Evolutionary conservation across 2,329 filamentous ascomycete genomes (phyloP), one percentile per base, ranked within the genome.

Genomic region (Penicillium sp.): DNA sequence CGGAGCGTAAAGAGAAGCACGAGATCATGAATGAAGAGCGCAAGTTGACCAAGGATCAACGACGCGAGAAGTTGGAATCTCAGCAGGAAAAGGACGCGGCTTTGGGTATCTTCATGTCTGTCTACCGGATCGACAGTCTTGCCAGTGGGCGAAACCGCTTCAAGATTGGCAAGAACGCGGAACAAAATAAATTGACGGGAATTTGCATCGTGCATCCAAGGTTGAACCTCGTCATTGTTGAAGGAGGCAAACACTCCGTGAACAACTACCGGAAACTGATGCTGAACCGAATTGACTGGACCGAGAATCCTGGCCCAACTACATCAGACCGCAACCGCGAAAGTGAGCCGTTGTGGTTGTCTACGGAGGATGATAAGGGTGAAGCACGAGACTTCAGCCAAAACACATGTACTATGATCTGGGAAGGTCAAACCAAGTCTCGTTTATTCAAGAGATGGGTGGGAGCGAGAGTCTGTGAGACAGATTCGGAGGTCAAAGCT

Each of bases 221-320:
- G 61, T 88, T 96, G 74, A 95, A 89, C 69, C 77, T 99, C 3
- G 85, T 99, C 15, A 85, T 99, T 60, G 92, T 96, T 1, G 95
- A 99, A 73, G 94, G 93, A 31, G 94, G 94, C 37, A 81, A 86
- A 56, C 88, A 94, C 77, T 89, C 88, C 56, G 89, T 94, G 70
- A 86, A 85, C 50, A 87, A 88, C 59, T 97, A 93, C 79, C 91
- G 89, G 73, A 97, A 96, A 72, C 81, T 99, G 27, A 92, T 99
- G 90, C 80, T 95, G 42, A 88, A 93, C 64, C 91, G 94, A 46
- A 92, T 97, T 68, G 89, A 96, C 73, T 99, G 95, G 94, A 89
- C 89, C 2, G 92, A 97, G 70, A 96, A 96, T 65, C 83, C 85
- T 0, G 86, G 86, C 2, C 87, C 92, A 0, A 81, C 85, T 41